phyloP scores from a whole-genome alignment of 2,329 filamentous ascomycete species.

The Hawksworthiomyces lignivorus region DNA sequence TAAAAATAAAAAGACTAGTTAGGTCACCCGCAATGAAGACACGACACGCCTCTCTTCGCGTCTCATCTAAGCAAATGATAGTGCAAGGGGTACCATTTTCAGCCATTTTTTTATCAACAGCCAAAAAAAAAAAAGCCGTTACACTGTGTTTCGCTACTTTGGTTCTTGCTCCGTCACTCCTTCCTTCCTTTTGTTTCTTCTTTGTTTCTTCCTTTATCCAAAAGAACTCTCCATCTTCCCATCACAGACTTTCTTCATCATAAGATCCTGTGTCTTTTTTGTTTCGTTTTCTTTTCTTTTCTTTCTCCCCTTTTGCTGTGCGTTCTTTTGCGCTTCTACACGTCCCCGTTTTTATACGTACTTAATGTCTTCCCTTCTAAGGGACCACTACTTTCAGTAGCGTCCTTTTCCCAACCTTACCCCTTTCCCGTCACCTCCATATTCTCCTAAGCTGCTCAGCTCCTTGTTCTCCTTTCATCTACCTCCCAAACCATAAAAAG shows the following conservation, averaged over 20 bases:
- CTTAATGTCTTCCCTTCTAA: conserved; percentile 14
- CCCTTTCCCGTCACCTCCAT: conserved; percentile 16
- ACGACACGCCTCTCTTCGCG: conserved; percentile 11
- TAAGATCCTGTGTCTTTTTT: neutral
- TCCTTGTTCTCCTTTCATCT: conserved; percentile 5
- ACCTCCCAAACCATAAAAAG: neutral
- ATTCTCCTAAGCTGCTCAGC: too few species aligned
- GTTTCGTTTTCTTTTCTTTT: neutral
- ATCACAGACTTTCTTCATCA: conserved; percentile 2
- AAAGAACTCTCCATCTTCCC: conserved; percentile 7
- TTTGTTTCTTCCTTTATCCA: conserved; percentile 2
- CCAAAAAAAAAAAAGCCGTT: neutral
- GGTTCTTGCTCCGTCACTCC: neutral
- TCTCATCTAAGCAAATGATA: conserved; percentile 5
- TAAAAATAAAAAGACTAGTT: too few species aligned
- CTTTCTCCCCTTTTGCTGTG: neutral
- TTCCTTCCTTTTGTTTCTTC: conserved; percentile 4
- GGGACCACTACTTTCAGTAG: conserved; percentile 15
- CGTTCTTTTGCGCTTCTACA: conserved; percentile 11
- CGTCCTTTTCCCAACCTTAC: conserved; percentile 11
- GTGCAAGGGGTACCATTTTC: conserved; percentile 1
- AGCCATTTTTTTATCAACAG: conserved; percentile 7
- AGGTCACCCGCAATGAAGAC: conserved; percentile 2
- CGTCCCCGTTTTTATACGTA: conserved; percentile 10
- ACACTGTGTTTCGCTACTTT: neutral